These are phyloP conservation scores for Coprinopsis cinerea DNA, from an alignment of 768 basidiomycete genomes.

Conservation along the genomic window DNA sequence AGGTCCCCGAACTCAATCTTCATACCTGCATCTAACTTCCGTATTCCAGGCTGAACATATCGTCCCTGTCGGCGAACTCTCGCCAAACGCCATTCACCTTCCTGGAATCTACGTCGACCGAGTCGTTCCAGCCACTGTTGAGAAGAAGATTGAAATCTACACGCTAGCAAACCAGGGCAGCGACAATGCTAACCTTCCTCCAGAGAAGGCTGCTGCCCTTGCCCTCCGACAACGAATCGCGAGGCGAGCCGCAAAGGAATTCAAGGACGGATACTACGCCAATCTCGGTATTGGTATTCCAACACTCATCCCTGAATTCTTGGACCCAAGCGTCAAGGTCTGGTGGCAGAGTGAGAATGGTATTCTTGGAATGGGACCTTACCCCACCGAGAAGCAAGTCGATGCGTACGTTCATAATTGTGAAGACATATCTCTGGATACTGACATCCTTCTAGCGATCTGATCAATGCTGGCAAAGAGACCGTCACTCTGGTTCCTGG, in stretches of 20 bases:
- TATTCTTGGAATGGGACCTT: conserved; percentile 86
- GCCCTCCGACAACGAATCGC: conserved; percentile 71
- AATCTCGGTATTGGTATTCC: conserved; percentile 92
- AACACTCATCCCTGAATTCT: conserved; percentile 77
- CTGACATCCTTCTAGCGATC: conserved; percentile 46
- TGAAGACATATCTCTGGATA: background rate
- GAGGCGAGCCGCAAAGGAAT: conserved; percentile 81
- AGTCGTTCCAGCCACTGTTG: conserved; percentile 70
- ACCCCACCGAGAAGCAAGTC: conserved; percentile 72
- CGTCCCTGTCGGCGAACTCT: conserved; percentile 75
- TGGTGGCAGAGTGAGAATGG: conserved; percentile 93
- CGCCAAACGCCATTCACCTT: conserved; percentile 76
- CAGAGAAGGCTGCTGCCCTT: conserved; percentile 48
- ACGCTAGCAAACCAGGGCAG: conserved; percentile 55
- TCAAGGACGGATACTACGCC: conserved; percentile 83
- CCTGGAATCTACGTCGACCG: conserved; percentile 88
- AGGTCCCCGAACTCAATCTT: too few relatives aligned
- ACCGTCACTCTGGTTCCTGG: conserved; percentile 90
- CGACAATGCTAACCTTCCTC: conserved; percentile 22
- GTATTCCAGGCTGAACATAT: conserved; percentile 76
- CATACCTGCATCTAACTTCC: background rate
- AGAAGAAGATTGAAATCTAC: conserved; percentile 72
- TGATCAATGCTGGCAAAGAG: conserved; percentile 94
- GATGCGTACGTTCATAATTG: conserved; percentile 50
- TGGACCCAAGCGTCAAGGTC: conserved; percentile 69